Conservation (phyloP, 2,329 filamentous ascomycete species). For the Paraconiothyrium brasiliense region DNA sequence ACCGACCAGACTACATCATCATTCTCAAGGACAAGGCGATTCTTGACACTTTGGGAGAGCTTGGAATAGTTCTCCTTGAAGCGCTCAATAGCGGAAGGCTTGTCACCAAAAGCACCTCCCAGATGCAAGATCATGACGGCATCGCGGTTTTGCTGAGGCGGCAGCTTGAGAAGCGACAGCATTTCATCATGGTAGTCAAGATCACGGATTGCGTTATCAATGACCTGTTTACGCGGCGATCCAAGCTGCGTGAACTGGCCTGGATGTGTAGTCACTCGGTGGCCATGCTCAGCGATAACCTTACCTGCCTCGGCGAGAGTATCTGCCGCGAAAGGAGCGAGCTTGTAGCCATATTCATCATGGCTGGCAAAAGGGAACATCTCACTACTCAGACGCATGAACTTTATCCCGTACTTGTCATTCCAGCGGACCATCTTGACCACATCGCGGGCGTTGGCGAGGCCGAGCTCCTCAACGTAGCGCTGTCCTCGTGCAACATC, state of each 20-base stretch:
- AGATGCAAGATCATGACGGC: conserved; percentile 96
- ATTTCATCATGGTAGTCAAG: conserved; percentile 89
- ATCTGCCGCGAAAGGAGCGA: conserved; percentile 83
- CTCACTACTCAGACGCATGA: conserved; percentile 90
- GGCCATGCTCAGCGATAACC: conserved; percentile 79
- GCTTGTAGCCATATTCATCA: conserved; percentile 82
- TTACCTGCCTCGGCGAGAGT: conserved; percentile 78
- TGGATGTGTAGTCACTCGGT: conserved; percentile 88
- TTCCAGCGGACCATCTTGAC: conserved; percentile 92
- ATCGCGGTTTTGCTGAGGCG: conserved; percentile 80
- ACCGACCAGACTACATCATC: conserved; percentile 95
- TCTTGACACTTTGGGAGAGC: conserved; percentile 76
- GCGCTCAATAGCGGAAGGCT: conserved; percentile 77
- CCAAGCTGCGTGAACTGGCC: conserved; percentile 91
- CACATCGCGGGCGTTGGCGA: conserved; percentile 85
- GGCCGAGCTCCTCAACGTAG: conserved; percentile 79
- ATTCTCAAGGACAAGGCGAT: conserved; percentile 87
- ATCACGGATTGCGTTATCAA: conserved; percentile 80
- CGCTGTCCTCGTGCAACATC: conserved; percentile 72
- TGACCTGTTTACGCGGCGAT: conserved; percentile 80
- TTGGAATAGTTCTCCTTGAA: conserved; percentile 78
- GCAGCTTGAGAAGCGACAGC: conserved; percentile 78
- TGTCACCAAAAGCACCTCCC: conserved; percentile 90
- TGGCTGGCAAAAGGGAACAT: conserved; percentile 98
- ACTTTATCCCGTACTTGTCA: conserved; percentile 88